Evolutionary conservation across 768 basidiomycete genomes (phyloP).

Genomic region (Tricholoma hemisulphureum): DNA sequence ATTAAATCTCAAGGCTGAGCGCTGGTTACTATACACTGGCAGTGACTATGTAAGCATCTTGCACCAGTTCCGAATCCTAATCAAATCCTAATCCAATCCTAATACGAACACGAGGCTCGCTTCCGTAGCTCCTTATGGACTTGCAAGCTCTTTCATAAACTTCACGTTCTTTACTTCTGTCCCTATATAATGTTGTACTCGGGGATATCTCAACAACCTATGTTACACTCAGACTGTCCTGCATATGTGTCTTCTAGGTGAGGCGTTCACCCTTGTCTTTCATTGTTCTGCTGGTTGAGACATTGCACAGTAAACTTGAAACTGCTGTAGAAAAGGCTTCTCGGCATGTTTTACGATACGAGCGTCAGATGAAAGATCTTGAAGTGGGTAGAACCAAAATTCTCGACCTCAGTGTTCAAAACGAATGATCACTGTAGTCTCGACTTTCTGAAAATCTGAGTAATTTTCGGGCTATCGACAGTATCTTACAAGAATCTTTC

Average conservation of each 20-base stretch:
- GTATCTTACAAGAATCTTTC: slow-evolving; percentile 63
- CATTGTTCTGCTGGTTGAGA: neutral
- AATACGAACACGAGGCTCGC: neutral
- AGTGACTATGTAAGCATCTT: neutral
- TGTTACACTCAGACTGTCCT: slow-evolving; percentile 13
- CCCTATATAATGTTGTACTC: slow-evolving; percentile 17
- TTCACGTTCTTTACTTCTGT: slow-evolving; percentile 11
- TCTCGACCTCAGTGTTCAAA: neutral
- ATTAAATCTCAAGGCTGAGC: too few species aligned
- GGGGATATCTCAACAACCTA: slow-evolving; percentile 11
- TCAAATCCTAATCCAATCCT: neutral
- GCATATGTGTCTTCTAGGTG: slow-evolving; percentile 21
- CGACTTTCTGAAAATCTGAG: slow-evolving; percentile 68
- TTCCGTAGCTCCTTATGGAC: neutral
- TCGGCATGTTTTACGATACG: slow-evolving; percentile 47
- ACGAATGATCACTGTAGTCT: slow-evolving; percentile 37
- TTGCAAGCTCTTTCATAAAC: neutral
- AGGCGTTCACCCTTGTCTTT: slow-evolving; percentile 4
- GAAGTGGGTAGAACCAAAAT: slow-evolving; percentile 39
- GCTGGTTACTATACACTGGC: too few species aligned
- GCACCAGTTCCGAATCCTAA: too few species aligned
- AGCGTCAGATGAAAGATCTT: slow-evolving; percentile 59
- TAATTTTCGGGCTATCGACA: slow-evolving; percentile 74
- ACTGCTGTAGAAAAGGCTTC: slow-evolving; percentile 45
- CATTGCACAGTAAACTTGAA: slow-evolving; percentile 42